Conservation (phyloP, 2,329 filamentous ascomycete species). For the Fusarium protoensiforme region DNA sequence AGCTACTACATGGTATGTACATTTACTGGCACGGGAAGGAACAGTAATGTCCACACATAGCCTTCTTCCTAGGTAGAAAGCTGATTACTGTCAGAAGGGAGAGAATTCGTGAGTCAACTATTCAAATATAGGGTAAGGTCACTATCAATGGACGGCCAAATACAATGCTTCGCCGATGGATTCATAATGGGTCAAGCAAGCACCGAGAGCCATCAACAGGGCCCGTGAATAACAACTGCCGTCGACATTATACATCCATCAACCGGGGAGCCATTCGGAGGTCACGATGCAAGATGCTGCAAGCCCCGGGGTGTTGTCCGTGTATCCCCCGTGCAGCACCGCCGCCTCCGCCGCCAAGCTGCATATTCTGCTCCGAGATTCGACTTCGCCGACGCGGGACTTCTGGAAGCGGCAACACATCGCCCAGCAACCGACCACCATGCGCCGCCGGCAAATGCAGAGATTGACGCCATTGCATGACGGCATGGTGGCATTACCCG, state of each 20-base stretch:
- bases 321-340: slow-evolving; percentile 17
- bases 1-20: neutral
- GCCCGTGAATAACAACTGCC: neutral
- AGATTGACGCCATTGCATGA: slow-evolving; percentile 44
- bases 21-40: neutral
- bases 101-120: neutral
- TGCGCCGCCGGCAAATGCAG: slow-evolving; percentile 23
- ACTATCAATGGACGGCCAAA: neutral
- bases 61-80: too few relatives aligned
- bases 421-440: slow-evolving; percentile 2
- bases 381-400: slow-evolving; percentile 36
- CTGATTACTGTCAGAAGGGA: neutral
- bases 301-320: slow-evolving; percentile 2
- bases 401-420: slow-evolving; percentile 41
- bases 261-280: neutral
- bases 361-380: slow-evolving; percentile 18
- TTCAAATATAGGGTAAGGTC: neutral
- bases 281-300: slow-evolving; percentile 1
- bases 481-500: slow-evolving; percentile 42
- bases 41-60: neutral
- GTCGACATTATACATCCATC: neutral
- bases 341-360: slow-evolving; percentile 28
- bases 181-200: neutral
- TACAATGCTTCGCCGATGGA: neutral
- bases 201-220: neutral